phyloP scores from a whole-genome alignment of 371 early-diverging fungal genomes.

The Saksenaea vasiformis region DNA sequence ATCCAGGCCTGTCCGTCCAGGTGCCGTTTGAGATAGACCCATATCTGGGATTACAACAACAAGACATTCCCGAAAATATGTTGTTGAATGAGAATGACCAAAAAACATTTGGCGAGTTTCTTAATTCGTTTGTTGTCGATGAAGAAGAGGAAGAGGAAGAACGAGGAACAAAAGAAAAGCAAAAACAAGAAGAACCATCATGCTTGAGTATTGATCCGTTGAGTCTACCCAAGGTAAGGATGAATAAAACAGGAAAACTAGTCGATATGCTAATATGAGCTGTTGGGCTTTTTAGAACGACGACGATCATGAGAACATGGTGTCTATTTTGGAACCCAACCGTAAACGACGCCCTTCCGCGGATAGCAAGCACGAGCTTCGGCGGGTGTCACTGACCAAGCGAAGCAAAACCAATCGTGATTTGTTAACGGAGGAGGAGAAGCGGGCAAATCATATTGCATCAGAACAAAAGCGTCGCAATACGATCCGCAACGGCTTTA shows the following conservation, averaged over 20 bases:
- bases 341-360: constrained; percentile 6
- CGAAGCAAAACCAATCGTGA: constrained; percentile 6
- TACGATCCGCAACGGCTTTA: constrained; percentile 81
- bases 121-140: constrained; percentile 6
- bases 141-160: not conserved
- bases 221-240: not conserved
- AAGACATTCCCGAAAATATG: constrained; percentile 1
- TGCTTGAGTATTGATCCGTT: not conserved
- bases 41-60: not conserved
- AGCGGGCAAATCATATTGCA: constrained; percentile 85
- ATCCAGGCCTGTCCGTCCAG: constrained; percentile 15
- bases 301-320: not conserved
- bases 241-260: not conserved
- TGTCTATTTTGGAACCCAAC: constrained; percentile 7
- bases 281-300: not conserved
- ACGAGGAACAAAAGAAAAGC: not conserved
- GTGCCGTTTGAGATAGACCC: constrained; percentile 15
- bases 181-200: not conserved
- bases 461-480: constrained; percentile 88
- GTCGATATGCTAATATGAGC: not conserved
- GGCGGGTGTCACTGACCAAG: constrained; percentile 10
- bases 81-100: constrained; percentile 14
- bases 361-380: constrained; percentile 6
- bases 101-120: constrained; percentile 13
- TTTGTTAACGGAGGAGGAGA: constrained; percentile 52